Evolutionary conservation across 1,139 yeast species (phyloP).

Genomic region (Suhomyces yuchorum): DNA sequence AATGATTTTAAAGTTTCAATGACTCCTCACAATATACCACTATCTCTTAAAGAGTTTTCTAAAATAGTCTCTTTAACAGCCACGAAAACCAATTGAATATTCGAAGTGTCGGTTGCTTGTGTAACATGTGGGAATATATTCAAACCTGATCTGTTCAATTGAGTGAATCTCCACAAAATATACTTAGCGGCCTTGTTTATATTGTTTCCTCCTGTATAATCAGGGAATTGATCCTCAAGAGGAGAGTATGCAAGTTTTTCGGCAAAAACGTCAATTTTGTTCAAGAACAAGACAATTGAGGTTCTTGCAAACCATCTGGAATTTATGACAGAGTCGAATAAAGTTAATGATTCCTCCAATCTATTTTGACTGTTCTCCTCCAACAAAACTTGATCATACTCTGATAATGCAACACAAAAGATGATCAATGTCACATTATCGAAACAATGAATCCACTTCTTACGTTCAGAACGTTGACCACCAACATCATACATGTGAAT

Average conservation of each 20-base stretch:
- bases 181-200: conserved; percentile 94
- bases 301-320: conserved; percentile 94
- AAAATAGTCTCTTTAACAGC: conserved; percentile 88
- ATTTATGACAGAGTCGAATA: conserved; percentile 88
- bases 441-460: conserved; percentile 94
- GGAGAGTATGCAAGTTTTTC: conserved; percentile 84
- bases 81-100: conserved; percentile 84
- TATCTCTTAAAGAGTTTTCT: conserved; percentile 81
- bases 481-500: conserved; percentile 92
- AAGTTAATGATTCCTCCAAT: conserved; percentile 78
- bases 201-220: conserved; percentile 85
- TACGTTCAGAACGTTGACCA: conserved; percentile 90
- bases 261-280: conserved; percentile 87
- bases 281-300: conserved; percentile 80
- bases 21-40: conserved; percentile 64
- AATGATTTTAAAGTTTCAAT: not conserved
- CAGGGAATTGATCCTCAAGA: conserved; percentile 81
- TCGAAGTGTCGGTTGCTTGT: conserved; percentile 92
- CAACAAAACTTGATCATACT: conserved; percentile 81
- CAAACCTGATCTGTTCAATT: conserved; percentile 78
- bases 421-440: conserved; percentile 88
- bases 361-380: conserved; percentile 83
- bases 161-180: conserved; percentile 87
- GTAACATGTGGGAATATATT: conserved; percentile 89
- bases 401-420: conserved; percentile 87